Evolutionary conservation across 140 eudicot genomes (phyloP).

Genomic region (Senecio squalidus): DNA sequence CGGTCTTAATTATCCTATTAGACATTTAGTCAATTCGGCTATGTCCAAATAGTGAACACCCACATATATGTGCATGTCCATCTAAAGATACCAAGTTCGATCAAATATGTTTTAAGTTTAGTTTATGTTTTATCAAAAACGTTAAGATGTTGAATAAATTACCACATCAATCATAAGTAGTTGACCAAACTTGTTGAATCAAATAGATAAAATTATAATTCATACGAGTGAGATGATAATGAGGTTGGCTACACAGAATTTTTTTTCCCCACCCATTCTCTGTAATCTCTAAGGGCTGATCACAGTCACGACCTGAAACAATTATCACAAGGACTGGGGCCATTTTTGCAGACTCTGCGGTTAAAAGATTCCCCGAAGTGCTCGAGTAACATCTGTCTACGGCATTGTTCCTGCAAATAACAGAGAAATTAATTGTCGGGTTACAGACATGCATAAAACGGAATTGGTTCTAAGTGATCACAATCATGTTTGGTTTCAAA

Average conservation of each 20-base stretch:
- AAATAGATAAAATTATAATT: too few species aligned
- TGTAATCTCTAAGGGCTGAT: conserved; percentile 2
- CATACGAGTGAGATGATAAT: neutral
- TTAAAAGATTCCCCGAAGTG: conserved; percentile 91
- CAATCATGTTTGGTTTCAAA: too few species aligned
- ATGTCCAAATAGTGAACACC: too few species aligned
- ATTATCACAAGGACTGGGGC: conserved; percentile 90
- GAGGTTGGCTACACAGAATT: neutral
- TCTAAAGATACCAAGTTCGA: too few species aligned
- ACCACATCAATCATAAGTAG: neutral
- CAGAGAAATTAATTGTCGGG: too few species aligned
- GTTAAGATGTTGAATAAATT: neutral
- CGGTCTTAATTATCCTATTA: too few species aligned
- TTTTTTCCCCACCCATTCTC: neutral
- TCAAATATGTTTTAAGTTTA: too few species aligned
- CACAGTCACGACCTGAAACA: conserved; percentile 57
- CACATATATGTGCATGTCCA: too few species aligned
- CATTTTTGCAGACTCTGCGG: conserved; percentile 55
- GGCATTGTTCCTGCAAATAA: conserved; percentile 63
- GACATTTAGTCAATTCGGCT: too few species aligned
- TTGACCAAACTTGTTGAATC: neutral
- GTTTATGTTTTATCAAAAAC: too few species aligned
- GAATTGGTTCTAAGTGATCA: neutral
- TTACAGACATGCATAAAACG: neutral
- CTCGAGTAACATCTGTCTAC: conserved; percentile 70